These are phyloP conservation scores for Moringa oleifera DNA, from an alignment of 345 rosid species.

Conservation along the genomic window DNA sequence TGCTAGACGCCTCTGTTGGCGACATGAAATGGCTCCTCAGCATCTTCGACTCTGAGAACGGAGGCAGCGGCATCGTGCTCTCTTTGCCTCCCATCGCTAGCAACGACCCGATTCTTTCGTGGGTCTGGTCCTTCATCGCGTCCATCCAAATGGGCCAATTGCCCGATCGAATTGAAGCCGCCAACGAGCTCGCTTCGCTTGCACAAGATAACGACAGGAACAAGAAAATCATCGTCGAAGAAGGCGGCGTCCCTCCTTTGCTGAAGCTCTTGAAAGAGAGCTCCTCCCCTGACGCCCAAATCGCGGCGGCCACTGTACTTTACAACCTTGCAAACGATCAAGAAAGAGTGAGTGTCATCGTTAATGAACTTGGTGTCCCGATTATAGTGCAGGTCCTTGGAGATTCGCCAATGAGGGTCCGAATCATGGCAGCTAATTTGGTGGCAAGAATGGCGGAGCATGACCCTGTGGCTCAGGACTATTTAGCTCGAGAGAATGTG, in stretches of 20 bases:
- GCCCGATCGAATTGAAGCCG: constrained; percentile 68
- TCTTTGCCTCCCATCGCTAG: constrained; percentile 84
- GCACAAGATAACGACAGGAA: constrained; percentile 78
- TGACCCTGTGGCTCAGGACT: constrained; percentile 60
- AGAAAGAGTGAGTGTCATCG: constrained; percentile 58
- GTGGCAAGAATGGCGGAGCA: constrained; percentile 79
- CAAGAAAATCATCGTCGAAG: constrained; percentile 80
- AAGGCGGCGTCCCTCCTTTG: constrained; percentile 72
- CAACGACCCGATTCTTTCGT: constrained; percentile 83
- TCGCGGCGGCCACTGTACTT: constrained; percentile 52
- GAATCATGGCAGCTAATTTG: constrained; percentile 49
- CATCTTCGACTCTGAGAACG: constrained; percentile 43
- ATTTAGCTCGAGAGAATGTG: constrained; percentile 81
- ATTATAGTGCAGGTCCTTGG: constrained; percentile 56
- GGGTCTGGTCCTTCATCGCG: constrained; percentile 83
- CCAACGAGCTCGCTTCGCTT: constrained; percentile 55
- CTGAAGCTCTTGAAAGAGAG: constrained; percentile 63
- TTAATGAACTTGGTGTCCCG: constrained; percentile 51
- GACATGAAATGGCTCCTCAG: constrained; percentile 76
- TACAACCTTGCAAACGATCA: constrained; percentile 42
- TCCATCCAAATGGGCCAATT: constrained; percentile 48
- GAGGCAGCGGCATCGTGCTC: constrained; percentile 50
- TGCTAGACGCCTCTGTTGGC: constrained; percentile 78
- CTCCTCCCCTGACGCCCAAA: constrained; percentile 58
- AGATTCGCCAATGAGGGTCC: constrained; percentile 69